Evolutionary conservation across 2,329 filamentous ascomycete genomes (phyloP).

Genomic region (Monosporascus sp.): DNA sequence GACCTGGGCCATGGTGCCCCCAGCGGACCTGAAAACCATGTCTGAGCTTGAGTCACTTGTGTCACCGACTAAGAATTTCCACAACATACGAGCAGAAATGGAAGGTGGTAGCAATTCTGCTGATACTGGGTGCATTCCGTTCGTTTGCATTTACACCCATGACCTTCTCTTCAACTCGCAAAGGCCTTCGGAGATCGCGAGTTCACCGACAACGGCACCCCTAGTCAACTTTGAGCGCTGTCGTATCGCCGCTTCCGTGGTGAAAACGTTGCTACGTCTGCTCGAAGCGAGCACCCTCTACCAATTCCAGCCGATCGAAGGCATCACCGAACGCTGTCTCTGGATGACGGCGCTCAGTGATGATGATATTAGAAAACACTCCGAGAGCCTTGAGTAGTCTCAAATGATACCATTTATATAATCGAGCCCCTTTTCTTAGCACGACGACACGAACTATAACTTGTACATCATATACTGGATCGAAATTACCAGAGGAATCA

Average conservation of each 20-base stretch:
- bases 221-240: constrained; percentile 81
- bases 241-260: constrained; percentile 67
- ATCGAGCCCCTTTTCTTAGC: background rate
- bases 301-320: constrained; percentile 67
- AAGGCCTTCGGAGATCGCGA: constrained; percentile 68
- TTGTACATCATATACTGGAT: constrained; percentile 16
- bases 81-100: constrained; percentile 74
- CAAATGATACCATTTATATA: background rate
- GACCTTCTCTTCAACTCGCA: constrained; percentile 79
- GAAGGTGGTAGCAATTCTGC: constrained; percentile 52
- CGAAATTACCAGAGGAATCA: background rate
- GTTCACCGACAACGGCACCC: constrained; percentile 58
- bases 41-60: constrained; percentile 66
- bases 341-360: constrained; percentile 77
- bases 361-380: constrained; percentile 61
- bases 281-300: constrained; percentile 74
- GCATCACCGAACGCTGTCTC: constrained; percentile 73
- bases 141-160: constrained; percentile 78
- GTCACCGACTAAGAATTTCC: constrained; percentile 72
- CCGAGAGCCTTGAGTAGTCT: constrained; percentile 41
- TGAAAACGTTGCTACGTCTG: constrained; percentile 74
- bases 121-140: constrained; percentile 73
- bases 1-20: constrained; percentile 68
- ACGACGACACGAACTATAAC: constrained; percentile 7
- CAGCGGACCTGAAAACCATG: constrained; percentile 59